phyloP scores from a whole-genome alignment of 2,329 filamentous ascomycete genomes.

The Graphiopsis chlorocephala region DNA sequence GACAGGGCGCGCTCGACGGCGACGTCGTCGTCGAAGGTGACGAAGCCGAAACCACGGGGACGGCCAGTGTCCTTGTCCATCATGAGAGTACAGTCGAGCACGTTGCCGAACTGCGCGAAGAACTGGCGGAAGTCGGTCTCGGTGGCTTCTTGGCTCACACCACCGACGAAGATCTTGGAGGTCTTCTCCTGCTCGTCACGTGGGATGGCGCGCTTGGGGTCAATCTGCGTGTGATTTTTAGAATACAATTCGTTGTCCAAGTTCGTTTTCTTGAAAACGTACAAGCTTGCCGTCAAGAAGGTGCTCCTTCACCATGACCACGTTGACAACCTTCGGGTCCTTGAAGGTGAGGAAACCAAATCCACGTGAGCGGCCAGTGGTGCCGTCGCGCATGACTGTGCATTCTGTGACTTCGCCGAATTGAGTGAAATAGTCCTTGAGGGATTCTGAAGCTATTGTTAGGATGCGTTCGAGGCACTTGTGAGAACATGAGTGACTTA shows the following conservation, averaged over 20 bases:
- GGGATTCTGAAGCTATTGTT: conserved; percentile 5
- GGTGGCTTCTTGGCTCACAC: conserved; percentile 94
- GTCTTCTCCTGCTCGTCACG: conserved; percentile 98
- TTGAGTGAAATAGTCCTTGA: conserved; percentile 95
- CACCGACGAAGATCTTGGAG: conserved; percentile 97
- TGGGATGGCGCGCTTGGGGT: conserved; percentile 95
- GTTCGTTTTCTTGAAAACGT: conserved; percentile 41
- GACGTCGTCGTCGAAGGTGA: conserved; percentile 94
- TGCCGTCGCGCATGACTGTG: conserved; percentile 98
- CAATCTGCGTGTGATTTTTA: conserved; percentile 64
- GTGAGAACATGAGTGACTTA: conserved; percentile 53
- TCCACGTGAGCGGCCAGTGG: conserved; percentile 86
- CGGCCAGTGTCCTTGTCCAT: conserved; percentile 99
- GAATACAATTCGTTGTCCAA: conserved; percentile 11
- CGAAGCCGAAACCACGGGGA: conserved; percentile 93
- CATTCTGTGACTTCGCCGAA: conserved; percentile 97
- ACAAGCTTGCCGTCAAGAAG: conserved; percentile 98
- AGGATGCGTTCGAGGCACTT: not conserved
- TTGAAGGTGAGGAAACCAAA: conserved; percentile 98
- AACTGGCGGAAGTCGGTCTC: conserved; percentile 96
- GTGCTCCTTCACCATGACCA: conserved; percentile 99
- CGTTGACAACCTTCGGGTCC: conserved; percentile 96
- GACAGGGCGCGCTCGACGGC: conserved; percentile 90
- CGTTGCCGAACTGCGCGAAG: conserved; percentile 93
- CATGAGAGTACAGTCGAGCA: conserved; percentile 97